Evolutionary conservation across 2,329 filamentous ascomycete genomes (phyloP).

Genomic region (Sporothrix humicola): DNA sequence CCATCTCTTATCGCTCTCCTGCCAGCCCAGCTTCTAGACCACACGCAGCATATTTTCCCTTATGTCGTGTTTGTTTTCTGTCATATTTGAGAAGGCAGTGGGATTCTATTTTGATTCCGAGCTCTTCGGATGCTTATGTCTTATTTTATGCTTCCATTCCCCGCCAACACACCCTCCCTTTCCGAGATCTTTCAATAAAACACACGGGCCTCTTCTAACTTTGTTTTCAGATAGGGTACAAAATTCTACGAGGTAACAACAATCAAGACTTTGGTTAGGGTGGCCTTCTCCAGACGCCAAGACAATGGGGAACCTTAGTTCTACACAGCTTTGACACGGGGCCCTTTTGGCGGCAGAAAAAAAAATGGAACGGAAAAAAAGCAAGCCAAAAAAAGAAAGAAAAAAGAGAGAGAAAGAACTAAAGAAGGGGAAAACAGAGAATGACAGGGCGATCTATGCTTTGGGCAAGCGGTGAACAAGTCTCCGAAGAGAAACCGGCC

Average conservation of each 20-base stretch:
- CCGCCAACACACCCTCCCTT: background rate
- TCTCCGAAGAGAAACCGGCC: background rate
- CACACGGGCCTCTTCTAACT: conserved; percentile 4
- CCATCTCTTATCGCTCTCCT: background rate
- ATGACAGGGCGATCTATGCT: no score
- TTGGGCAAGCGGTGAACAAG: conserved; percentile 7
- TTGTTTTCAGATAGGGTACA: conserved; percentile 12
- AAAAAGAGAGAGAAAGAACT: background rate
- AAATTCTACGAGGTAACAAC: conserved; percentile 26
- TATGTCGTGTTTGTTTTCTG: background rate
- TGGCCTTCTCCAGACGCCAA: conserved; percentile 21
- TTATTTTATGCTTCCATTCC: background rate
- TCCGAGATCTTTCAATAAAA: conserved; percentile 6
- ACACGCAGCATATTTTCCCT: background rate
- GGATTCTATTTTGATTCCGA: background rate
- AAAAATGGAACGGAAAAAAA: background rate
- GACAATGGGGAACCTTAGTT: conserved; percentile 26
- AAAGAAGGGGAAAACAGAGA: background rate
- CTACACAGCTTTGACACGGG: conserved; percentile 14
- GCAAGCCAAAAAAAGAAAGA: background rate
- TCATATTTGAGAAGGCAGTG: background rate
- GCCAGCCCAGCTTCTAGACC: background rate
- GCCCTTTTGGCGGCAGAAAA: background rate
- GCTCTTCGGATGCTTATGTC: background rate
- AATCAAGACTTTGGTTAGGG: background rate